Percentiles rank a stretch among this genome's conserved stretches.
Evolutionary conservation across 305 asterid genomes (phyloP).

Genomic region (Fraxinus velutina): DNA sequence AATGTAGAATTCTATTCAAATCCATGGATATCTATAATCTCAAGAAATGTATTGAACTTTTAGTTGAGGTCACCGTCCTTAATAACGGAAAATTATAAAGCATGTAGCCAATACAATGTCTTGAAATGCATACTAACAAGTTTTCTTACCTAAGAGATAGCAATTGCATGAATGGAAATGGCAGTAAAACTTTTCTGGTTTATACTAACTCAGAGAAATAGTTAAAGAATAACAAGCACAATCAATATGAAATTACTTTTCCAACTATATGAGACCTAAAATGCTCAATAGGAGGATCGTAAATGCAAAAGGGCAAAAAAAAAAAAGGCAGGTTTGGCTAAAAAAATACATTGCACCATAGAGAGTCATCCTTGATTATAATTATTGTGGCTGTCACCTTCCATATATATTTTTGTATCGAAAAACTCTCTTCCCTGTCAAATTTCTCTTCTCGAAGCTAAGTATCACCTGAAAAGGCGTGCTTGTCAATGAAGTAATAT

Average conservation of each 20-base stretch:
- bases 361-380: background rate
- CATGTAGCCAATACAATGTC: background rate
- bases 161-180: background rate
- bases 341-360: background rate
- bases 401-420: background rate
- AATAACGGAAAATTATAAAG: background rate
- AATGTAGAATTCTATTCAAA: too few species aligned
- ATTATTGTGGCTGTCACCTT: background rate
- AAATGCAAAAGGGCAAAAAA: background rate
- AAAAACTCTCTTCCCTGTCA: background rate
- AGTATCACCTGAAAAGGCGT: background rate
- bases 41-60: too few species aligned
- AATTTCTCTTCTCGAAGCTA: background rate
- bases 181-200: background rate
- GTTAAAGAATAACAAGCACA: background rate
- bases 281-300: background rate
- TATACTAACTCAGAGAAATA: background rate
- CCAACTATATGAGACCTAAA: background rate
- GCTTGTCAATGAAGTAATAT: background rate
- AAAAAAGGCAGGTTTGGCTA: background rate
- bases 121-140: background rate
- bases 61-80: too few species aligned
- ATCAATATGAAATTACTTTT: background rate
- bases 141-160: background rate
- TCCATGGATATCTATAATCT: too few species aligned